Evolutionary conservation across 208 protist genomes (phyloP).

Genomic region (Trypanosomatidae sp.): DNA sequence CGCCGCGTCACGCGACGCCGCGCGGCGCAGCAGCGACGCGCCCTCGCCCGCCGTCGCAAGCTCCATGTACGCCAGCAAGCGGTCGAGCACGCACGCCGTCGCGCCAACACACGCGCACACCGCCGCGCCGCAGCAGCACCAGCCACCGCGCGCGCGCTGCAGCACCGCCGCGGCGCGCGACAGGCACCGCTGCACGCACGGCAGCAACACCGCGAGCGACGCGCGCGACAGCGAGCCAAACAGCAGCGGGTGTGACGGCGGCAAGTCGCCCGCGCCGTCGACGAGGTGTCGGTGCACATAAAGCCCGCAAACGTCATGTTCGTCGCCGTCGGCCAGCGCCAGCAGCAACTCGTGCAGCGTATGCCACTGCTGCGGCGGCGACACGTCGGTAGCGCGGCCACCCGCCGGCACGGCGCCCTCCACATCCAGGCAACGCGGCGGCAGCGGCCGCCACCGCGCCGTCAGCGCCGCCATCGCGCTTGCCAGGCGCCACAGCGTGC

Average conservation of each 20-base stretch:
- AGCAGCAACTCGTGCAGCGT: too few relatives aligned
- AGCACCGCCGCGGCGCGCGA: background rate
- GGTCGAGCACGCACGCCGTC: background rate
- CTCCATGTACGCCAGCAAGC: background rate
- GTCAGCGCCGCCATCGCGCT: too few relatives aligned
- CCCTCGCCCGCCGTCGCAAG: background rate
- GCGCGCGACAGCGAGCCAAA: constrained; percentile 4
- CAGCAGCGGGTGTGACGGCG: constrained; percentile 5
- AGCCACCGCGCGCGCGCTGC: background rate
- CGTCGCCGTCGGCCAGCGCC: too few relatives aligned
- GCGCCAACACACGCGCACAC: background rate
- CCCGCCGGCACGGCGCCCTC: background rate
- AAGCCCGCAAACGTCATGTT: too few relatives aligned
- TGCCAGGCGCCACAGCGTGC: too few relatives aligned
- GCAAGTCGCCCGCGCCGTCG: constrained; percentile 2
- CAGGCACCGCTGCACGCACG: background rate
- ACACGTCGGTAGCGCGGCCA: constrained; percentile 1
- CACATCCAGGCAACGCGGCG: too few relatives aligned
- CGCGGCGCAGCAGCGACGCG: background rate
- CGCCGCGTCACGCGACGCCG: background rate
- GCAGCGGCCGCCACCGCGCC: too few relatives aligned
- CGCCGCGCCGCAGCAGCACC: background rate
- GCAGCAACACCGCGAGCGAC: constrained; percentile 1
- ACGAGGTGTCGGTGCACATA: background rate
- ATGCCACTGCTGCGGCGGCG: too few relatives aligned